Conservation (phyloP, 2,329 filamentous ascomycete genomes). For the Curvularia sp. region DNA sequence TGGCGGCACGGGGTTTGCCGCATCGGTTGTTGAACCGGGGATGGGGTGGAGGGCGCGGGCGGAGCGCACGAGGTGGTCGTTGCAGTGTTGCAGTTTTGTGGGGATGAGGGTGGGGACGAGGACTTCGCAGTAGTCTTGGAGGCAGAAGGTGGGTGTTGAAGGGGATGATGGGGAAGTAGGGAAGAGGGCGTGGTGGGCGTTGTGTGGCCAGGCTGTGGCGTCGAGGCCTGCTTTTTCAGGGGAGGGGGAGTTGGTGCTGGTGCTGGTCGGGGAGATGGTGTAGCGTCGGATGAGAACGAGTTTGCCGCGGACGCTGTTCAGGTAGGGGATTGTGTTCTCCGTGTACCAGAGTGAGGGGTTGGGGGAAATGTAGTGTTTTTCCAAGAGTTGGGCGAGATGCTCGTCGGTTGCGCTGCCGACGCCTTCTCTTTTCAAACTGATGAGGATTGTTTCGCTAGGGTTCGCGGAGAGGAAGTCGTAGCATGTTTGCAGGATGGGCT, state of each 20-base stretch:
- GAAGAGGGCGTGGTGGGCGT: constrained; percentile 77
- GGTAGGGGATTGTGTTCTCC: constrained; percentile 71
- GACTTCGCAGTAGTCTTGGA: constrained; percentile 96
- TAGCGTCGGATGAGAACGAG: constrained; percentile 87
- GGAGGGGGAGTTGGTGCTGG: not conserved
- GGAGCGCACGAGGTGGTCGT: constrained; percentile 78
- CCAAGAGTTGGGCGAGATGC: constrained; percentile 76
- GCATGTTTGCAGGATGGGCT: constrained; percentile 72
- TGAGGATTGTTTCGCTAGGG: constrained; percentile 80
- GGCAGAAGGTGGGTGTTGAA: constrained; percentile 61
- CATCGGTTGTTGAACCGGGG: constrained; percentile 51
- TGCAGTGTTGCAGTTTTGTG: constrained; percentile 77
- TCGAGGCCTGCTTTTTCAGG: constrained; percentile 57
- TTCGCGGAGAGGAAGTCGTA: constrained; percentile 79
- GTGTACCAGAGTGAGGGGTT: constrained; percentile 76
- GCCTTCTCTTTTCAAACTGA: constrained; percentile 92
- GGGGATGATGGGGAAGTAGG: constrained; percentile 53
- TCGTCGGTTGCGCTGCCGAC: constrained; percentile 79
- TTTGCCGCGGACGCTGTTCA: constrained; percentile 81
- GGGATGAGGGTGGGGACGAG: constrained; percentile 75
- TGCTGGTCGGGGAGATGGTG: constrained; percentile 52
- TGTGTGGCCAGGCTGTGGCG: constrained; percentile 79
- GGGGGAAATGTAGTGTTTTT: constrained; percentile 70
- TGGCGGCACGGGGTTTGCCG: constrained; percentile 52
- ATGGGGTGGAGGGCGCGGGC: constrained; percentile 47